Conservation (phyloP, 1,139 yeast genomes). For the Yamadazyma friedrichii region DNA sequence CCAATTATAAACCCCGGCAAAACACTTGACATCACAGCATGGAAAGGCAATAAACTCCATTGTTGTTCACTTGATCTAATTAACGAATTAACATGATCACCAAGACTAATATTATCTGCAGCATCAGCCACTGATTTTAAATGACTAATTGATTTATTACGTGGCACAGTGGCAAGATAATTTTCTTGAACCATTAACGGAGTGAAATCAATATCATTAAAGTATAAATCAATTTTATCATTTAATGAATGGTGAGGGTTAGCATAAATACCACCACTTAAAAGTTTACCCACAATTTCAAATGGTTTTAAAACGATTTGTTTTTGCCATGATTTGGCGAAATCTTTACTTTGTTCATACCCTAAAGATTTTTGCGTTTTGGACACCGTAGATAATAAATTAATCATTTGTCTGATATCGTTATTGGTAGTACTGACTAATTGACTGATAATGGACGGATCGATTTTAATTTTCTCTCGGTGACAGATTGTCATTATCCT, state of each 20-base stretch:
- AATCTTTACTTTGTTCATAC: constrained; percentile 45
- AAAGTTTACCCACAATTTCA: constrained; percentile 75
- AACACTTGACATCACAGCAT: constrained; percentile 85
- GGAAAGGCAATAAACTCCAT: constrained; percentile 94
- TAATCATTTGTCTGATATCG: constrained; percentile 93
- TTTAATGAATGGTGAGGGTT: constrained; percentile 57
- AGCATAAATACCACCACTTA: constrained; percentile 62
- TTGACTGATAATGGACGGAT: constrained; percentile 79
- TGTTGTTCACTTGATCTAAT: constrained; percentile 93
- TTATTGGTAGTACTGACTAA: constrained; percentile 82
- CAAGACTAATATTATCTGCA: constrained; percentile 78
- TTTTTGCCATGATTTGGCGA: constrained; percentile 79
- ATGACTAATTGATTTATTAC: constrained; percentile 42
- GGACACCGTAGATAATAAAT: constrained; percentile 80
- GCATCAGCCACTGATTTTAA: constrained; percentile 71
- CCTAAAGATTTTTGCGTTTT: constrained; percentile 65
- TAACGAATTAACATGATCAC: constrained; percentile 75
- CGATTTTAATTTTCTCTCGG: constrained; percentile 77
- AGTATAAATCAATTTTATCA: constrained; percentile 85
- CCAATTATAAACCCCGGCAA: constrained; percentile 75
- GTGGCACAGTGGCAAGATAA: constrained; percentile 67
- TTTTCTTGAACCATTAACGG: constrained; percentile 97
- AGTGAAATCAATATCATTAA: constrained; percentile 91
- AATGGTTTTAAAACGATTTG: constrained; percentile 90
- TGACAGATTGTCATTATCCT: constrained; percentile 89